A percentile compares a stretch with the other conserved stretches of the same genome.
Evolutionary conservation across 2,329 filamentous ascomycete species (phyloP).

Genomic region (Xylariaceae sp.): DNA sequence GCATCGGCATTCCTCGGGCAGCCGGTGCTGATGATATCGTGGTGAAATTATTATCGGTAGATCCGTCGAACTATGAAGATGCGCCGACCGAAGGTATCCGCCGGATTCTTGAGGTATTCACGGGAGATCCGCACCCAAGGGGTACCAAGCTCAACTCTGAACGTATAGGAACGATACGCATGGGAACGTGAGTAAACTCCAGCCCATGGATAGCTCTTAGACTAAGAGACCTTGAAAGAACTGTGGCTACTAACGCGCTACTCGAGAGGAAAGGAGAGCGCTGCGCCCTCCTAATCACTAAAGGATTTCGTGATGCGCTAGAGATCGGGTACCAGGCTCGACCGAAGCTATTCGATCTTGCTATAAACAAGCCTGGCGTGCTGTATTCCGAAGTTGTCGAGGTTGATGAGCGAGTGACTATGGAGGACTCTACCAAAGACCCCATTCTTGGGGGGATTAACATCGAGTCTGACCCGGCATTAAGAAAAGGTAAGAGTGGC

Average conservation of each 20-base stretch:
- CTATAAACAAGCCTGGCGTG: constrained; percentile 23
- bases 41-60: constrained; percentile 75
- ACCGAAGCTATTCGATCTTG: constrained; percentile 28
- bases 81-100: constrained; percentile 73
- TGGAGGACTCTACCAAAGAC: constrained; percentile 28
- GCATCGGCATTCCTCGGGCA: constrained; percentile 56
- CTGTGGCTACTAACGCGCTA: constrained; percentile 74
- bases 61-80: constrained; percentile 71
- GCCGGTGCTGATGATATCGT: constrained; percentile 68
- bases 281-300: constrained; percentile 71
- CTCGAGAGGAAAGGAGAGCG: constrained; percentile 72
- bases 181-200: constrained; percentile 23
- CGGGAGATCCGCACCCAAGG: constrained; percentile 56
- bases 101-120: constrained; percentile 64
- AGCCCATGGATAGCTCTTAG: background rate
- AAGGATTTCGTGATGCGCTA: background rate
- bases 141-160: constrained; percentile 40
- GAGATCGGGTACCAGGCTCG: constrained; percentile 29
- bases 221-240: constrained; percentile 52
- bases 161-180: constrained; percentile 35
- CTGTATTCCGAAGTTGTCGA: constrained; percentile 27
- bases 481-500: constrained; percentile 21
- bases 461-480: constrained; percentile 6
- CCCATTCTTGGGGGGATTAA: constrained; percentile 3
- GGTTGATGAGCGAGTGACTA: constrained; percentile 26